These are phyloP conservation scores for Thalassiosira hispida DNA, from an alignment of 352 stramenopile genomes.

Conservation along the genomic window DNA sequence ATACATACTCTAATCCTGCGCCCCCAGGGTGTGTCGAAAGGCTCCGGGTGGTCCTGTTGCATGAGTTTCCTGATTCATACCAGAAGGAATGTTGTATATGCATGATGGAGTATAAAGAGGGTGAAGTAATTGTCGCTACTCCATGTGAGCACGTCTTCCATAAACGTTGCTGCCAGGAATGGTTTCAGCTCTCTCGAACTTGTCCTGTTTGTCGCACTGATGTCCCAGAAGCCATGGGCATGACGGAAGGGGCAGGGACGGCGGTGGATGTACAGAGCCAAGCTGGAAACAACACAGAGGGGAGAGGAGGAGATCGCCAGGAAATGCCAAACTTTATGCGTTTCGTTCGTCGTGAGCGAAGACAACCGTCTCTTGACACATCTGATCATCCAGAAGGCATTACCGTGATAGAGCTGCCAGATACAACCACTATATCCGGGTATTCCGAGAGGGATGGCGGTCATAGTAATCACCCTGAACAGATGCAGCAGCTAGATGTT, in stretches of 20 bases:
- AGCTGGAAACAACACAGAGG: not conserved
- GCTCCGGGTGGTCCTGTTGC: constrained; percentile 44
- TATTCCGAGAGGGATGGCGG: not conserved
- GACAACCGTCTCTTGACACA: not conserved
- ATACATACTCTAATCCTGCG: constrained; percentile 56
- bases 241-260: constrained; percentile 20
- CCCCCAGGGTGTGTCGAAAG: constrained; percentile 59
- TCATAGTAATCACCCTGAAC: not conserved
- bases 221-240: constrained; percentile 43
- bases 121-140: constrained; percentile 69
- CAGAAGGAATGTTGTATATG: constrained; percentile 78
- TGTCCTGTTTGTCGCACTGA: constrained; percentile 73
- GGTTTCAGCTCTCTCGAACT: constrained; percentile 67
- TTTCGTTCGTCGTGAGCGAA: constrained; percentile 1
- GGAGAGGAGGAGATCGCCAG: not conserved
- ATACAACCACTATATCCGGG: not conserved
- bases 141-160: constrained; percentile 75
- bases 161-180: constrained; percentile 72
- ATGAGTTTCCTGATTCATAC: constrained; percentile 56
- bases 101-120: constrained; percentile 63
- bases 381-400: not conserved
- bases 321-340: not conserved
- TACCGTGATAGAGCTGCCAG: constrained; percentile 5
- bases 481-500: not conserved
- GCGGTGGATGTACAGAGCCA: constrained; percentile 14